These are phyloP conservation scores for Thalia dealbata DNA, from an alignment of 176 grass and related monocot genomes.

Conservation along the genomic window DNA sequence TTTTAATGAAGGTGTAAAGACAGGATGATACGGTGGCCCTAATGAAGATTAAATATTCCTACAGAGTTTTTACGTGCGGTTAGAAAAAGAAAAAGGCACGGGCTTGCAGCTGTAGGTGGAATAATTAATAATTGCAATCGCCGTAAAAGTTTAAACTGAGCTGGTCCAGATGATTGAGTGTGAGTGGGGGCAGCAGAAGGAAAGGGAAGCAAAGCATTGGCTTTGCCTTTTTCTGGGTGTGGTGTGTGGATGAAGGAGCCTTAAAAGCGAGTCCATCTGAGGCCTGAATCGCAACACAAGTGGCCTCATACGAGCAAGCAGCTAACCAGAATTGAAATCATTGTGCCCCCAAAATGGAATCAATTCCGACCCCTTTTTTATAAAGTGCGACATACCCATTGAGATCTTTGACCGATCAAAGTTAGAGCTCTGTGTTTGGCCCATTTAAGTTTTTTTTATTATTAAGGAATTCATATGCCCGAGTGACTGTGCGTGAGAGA, in stretches of 20 bases:
- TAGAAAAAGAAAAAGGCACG: too few relatives aligned
- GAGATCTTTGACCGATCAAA: neutral
- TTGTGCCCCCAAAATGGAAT: neutral
- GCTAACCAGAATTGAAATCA: neutral
- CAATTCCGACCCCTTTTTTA: neutral
- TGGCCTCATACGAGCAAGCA: too few relatives aligned
- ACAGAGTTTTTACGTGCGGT: too few relatives aligned
- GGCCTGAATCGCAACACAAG: neutral
- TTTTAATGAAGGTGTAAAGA: too few relatives aligned
- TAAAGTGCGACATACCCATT: neutral
- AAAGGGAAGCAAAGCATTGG: too few relatives aligned
- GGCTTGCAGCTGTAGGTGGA: neutral
- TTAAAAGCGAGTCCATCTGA: too few relatives aligned
- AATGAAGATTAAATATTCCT: too few relatives aligned
- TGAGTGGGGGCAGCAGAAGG: too few relatives aligned
- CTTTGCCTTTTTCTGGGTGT: too few relatives aligned
- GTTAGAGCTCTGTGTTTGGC: neutral
- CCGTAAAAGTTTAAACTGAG: neutral
- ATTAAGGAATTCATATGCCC: neutral
- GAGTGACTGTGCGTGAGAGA: too few relatives aligned
- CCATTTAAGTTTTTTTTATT: neutral
- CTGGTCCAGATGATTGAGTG: neutral
- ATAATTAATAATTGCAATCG: neutral
- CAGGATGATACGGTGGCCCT: too few relatives aligned
- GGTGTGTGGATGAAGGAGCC: too few relatives aligned